Evolutionary conservation across 2,329 filamentous ascomycete genomes (phyloP), one percentile per base, ranked within the genome.

Genomic region (Periconia sp.): DNA sequence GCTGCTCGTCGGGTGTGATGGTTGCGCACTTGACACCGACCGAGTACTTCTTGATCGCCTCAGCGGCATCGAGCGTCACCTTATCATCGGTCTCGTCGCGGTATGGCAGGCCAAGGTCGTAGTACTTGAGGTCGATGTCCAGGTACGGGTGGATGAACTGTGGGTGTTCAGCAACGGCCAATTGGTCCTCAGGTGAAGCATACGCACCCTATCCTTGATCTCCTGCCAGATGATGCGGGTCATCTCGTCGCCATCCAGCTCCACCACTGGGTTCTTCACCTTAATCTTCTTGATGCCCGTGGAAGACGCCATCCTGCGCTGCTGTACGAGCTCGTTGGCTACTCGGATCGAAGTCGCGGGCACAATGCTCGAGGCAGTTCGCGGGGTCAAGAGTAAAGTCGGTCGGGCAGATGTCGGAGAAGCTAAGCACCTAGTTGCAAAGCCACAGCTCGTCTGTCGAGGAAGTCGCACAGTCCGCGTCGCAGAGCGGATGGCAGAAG

Each of bases 21-120:
- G 94, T 99, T 56, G 94, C 94, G 75, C 94, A 99, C 82, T 99
- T 99, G 78, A 99, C 90, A 74, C 92, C 94, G 41, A 99, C 94
- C 47, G 87, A 90, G 82, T 97, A 96, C 82, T 96, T 96, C 83
- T 96, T 92, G 79, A 97, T 97, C 30, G 94, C 94, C 78, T 96
- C 90, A 42, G 94, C 94, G 41, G 92, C 89, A 69, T 97, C 94
- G 61, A 92, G 73, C 2, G 94, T 99, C 75, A 99, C 92, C 79
- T 96, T 82, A 74, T 97, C 94, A 72, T 95, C 85, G 71, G 94
- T 97, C 83, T 95, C 76, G 73, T 99, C 92, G 70, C 94, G 89
- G 82, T 96, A 95, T 71, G 89, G 85, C 54, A 97, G 84, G 50
- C 94, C 94, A 62, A 96, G 76, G 70, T 96, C 91, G 75, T 95